phyloP scores from a whole-genome alignment of 1,284 basidiomycete genomes.

The Ceratobasidium sp. region DNA sequence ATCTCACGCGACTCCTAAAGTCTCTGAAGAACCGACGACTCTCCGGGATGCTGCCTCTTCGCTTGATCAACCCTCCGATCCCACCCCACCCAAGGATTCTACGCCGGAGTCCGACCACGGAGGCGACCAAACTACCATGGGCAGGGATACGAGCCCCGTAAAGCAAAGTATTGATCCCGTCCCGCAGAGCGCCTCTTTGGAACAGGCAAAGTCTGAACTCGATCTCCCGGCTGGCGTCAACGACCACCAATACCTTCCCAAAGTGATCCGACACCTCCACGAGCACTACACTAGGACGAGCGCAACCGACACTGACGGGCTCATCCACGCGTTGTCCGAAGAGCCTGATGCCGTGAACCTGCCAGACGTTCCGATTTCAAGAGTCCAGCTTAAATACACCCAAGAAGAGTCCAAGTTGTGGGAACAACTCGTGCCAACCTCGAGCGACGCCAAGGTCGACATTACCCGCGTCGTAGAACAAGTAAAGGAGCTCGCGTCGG shows the following conservation, averaged over 20 bases:
- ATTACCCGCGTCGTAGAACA: conserved; percentile 26
- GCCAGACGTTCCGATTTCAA: conserved; percentile 67
- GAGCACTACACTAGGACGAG: conserved; percentile 26
- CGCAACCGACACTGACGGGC: conserved; percentile 4
- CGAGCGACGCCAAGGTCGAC: not conserved
- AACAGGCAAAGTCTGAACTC: not conserved
- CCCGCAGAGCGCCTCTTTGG: not conserved
- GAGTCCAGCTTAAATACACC: conserved; percentile 70
- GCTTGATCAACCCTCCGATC: not conserved
- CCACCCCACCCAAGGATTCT: not conserved
- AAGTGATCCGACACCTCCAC: conserved; percentile 34
- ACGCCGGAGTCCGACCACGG: not conserved
- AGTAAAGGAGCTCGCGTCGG: conserved; percentile 35
- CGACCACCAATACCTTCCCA: conserved; percentile 10
- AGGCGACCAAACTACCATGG: not conserved
- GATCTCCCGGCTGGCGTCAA: conserved; percentile 12
- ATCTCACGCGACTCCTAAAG: not conserved
- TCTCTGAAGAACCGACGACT: not conserved
- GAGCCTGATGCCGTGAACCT: conserved; percentile 55
- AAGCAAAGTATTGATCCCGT: not conserved
- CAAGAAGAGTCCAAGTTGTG: conserved; percentile 74
- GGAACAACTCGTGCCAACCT: conserved; percentile 59
- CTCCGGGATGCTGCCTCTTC: not conserved
- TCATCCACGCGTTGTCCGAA: not conserved
- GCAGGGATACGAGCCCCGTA: not conserved